phyloP scores from a whole-genome alignment of 805 yeast species.

The Suhomyces vadensis region DNA sequence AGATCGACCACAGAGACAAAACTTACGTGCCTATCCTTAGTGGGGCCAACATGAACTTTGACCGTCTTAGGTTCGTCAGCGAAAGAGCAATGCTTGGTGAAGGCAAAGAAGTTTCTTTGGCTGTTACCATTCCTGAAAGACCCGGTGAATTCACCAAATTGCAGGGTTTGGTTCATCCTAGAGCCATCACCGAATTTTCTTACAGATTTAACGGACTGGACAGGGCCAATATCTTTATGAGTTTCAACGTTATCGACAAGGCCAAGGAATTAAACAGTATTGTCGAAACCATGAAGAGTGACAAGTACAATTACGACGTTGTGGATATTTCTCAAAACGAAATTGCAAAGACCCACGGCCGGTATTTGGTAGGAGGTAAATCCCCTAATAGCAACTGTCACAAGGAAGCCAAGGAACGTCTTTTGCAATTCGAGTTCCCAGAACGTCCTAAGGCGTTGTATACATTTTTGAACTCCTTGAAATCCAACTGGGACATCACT shows the following conservation, averaged over 20 bases:
- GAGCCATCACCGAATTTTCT: conserved; percentile 91
- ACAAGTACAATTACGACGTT: conserved; percentile 65
- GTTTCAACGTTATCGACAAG: conserved; percentile 81
- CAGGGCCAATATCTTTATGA: conserved; percentile 79
- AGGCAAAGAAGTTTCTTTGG: conserved; percentile 91
- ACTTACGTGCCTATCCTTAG: conserved; percentile 84
- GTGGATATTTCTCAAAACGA: conserved; percentile 89
- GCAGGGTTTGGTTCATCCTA: conserved; percentile 77
- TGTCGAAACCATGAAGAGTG: conserved; percentile 53
- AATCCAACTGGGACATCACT: conserved; percentile 86
- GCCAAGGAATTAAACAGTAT: conserved; percentile 71
- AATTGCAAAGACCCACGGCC: conserved; percentile 93
- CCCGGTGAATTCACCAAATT: conserved; percentile 88
- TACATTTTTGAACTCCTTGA: conserved; percentile 70
- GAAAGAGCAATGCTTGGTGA: conserved; percentile 99
- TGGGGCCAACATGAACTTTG: conserved; percentile 99
- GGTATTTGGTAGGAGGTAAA: conserved; percentile 94
- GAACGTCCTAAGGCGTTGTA: conserved; percentile 95
- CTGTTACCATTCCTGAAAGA: conserved; percentile 85
- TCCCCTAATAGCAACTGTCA: conserved; percentile 39
- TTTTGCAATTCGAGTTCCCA: conserved; percentile 90
- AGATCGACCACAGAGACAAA: conserved; percentile 64
- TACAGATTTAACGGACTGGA: conserved; percentile 65
- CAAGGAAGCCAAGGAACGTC: conserved; percentile 67
- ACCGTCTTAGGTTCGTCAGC: conserved; percentile 89